These are phyloP conservation scores for Annona squamosa DNA, from an alignment of 164 flowering plant genomes.

Conservation along the genomic window DNA sequence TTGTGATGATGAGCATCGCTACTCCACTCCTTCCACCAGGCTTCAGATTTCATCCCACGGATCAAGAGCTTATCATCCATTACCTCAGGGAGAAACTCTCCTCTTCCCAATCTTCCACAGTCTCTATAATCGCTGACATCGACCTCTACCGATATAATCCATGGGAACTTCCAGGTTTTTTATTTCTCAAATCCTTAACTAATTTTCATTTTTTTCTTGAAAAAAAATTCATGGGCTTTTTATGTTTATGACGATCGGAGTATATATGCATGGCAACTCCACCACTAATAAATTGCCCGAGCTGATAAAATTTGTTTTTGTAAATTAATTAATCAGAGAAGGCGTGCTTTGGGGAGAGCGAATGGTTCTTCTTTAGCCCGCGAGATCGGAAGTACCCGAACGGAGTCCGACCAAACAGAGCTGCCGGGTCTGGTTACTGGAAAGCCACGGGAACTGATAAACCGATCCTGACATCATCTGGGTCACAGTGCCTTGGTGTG, in stretches of 20 bases:
- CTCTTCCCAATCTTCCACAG: slow-evolving; percentile 54
- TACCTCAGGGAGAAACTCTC: slow-evolving; percentile 63
- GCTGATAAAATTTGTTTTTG: not conserved
- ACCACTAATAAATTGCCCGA: no score
- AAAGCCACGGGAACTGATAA: slow-evolving; percentile 23
- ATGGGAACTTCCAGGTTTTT: slow-evolving; percentile 85
- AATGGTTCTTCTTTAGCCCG: slow-evolving; percentile 72
- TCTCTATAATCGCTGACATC: slow-evolving; percentile 69
- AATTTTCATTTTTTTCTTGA: no score
- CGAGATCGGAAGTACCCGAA: slow-evolving; percentile 51
- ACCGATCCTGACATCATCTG: slow-evolving; percentile 30
- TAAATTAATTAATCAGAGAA: slow-evolving; percentile 37
- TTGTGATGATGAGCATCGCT: slow-evolving; percentile 6
- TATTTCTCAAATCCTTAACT: no score
- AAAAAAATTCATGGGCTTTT: not conserved
- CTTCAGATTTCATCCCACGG: slow-evolving; percentile 85
- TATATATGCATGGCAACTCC: no score
- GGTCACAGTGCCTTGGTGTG: slow-evolving; percentile 38
- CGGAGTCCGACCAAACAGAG: slow-evolving; percentile 84
- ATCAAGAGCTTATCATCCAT: slow-evolving; percentile 61
- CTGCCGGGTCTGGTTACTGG: slow-evolving; percentile 13
- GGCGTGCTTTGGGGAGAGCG: slow-evolving; percentile 82
- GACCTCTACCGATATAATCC: slow-evolving; percentile 37
- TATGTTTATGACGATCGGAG: not conserved
- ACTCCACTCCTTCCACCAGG: slow-evolving; percentile 70